These are phyloP conservation scores for Fallopia convolvulus DNA, from an alignment of 148 eudicot species.

Conservation along the genomic window DNA sequence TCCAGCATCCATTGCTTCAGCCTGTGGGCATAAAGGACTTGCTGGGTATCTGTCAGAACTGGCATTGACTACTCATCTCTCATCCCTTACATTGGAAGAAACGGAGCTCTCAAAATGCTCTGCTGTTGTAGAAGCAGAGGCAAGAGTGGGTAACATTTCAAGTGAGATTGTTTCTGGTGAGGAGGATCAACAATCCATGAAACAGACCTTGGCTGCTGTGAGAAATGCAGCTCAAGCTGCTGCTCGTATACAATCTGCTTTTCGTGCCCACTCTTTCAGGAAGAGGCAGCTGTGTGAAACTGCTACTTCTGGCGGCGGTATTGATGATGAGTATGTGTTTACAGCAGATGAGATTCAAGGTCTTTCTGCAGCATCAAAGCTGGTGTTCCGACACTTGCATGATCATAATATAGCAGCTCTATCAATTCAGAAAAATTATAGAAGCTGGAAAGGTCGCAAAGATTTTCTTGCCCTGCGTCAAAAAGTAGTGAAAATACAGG, in stretches of 20 bases:
- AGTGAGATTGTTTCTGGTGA: constrained; percentile 27
- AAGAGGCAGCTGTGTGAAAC: constrained; percentile 55
- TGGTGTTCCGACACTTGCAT: constrained; percentile 50
- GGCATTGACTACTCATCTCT: constrained; percentile 74
- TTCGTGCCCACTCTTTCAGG: constrained; percentile 89
- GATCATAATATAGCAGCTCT: constrained; percentile 70
- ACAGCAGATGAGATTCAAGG: constrained; percentile 43
- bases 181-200: constrained; percentile 62
- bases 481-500: constrained; percentile 99
- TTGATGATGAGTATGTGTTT: constrained; percentile 46
- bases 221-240: constrained; percentile 92
- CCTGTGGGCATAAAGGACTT: constrained; percentile 72
- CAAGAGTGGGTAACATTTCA: constrained; percentile 51
- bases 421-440: constrained; percentile 85
- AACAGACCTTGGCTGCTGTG: constrained; percentile 64
- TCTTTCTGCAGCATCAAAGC: constrained; percentile 68
- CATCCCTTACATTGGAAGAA: constrained; percentile 71
- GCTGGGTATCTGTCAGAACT: constrained; percentile 93
- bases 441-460: constrained; percentile 88
- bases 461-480: constrained; percentile 70
- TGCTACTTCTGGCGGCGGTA: constrained; percentile 17
- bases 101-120: constrained; percentile 63
- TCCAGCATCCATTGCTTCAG: constrained; percentile 76
- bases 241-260: constrained; percentile 93
- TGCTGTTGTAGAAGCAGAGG: constrained; percentile 76